Base-by-base conservation (phyloP, 495 filamentous ascomycete genomes). In the Trichoderma virens region DNA sequence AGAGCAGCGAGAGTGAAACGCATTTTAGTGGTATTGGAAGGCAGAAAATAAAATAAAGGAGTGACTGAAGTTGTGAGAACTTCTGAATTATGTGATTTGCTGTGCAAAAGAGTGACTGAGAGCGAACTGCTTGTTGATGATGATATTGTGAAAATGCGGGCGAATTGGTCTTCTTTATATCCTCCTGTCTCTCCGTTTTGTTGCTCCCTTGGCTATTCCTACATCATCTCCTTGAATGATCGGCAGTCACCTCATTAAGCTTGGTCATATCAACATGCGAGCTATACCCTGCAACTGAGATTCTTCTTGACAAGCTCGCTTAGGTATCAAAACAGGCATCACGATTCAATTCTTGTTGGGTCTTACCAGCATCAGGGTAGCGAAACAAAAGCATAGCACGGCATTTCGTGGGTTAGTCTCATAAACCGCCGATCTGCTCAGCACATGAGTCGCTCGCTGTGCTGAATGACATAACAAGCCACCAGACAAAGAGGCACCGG, bases 91-190 rank as follows among this genome's bases (percentile, higher is more conserved):
- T 27, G 23, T 13, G 51, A n/a, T 9, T 27, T 56, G 51, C 51
- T 56, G 51, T 56, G 51, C 51, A 56, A 56, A 56, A 30, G 51
- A 56, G 51, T 30, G 51, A 56, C 51, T 56, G 51, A 56, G 16
- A 56, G 51, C 51, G 27, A 31, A n/a, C 23, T 28, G 51, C 51
- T 56, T 56, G 51, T 30, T 56, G 51, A 56, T 56, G 51, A 56
- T 27, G 8, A 47, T 20, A 23, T 35, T 35, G 34, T 6, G 34
- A 35, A n/a, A n/a, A n/a, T 25, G 45, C 8, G 51, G 51, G 51
- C 51, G 51, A 56, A 11, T 7, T n/a, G 14, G 51, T 56, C 51
- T 9, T 56, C 51, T 56, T 56, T 56, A 56, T 56, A 56, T 56
- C 51, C 20, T 28, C 9, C 27, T 8, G 20, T 16, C 51, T 28